phyloP scores from a whole-genome alignment of 768 basidiomycete species.

The Macrolepiota albuminosa region DNA sequence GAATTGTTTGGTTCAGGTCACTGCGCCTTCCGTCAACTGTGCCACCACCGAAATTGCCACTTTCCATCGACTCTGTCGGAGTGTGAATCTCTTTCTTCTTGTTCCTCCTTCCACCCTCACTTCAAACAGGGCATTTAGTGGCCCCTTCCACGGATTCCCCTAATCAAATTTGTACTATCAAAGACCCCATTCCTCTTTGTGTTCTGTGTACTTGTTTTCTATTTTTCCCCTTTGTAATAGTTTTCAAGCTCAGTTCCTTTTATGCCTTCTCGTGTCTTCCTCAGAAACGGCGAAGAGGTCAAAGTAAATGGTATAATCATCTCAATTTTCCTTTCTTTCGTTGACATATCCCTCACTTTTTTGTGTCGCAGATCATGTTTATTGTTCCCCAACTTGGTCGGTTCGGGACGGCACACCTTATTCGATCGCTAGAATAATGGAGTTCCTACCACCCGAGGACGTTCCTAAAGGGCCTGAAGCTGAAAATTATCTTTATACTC shows the following conservation, averaged over 20 bases:
- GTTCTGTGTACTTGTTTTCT: slow-evolving; percentile 18
- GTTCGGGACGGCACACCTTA: slow-evolving; percentile 93
- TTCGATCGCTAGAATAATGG: slow-evolving; percentile 94
- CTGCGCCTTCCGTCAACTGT: slow-evolving; percentile 14
- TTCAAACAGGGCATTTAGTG: slow-evolving; percentile 22
- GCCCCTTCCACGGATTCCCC: slow-evolving; percentile 17
- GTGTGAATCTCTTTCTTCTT: slow-evolving; percentile 36
- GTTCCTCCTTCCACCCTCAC: slow-evolving; percentile 33
- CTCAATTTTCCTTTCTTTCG: slow-evolving; percentile 14
- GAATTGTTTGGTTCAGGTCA: slow-evolving; percentile 9
- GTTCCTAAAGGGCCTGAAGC: slow-evolving; percentile 60
- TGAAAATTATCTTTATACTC: slow-evolving; percentile 66
- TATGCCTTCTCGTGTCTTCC: slow-evolving; percentile 50
- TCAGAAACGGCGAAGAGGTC: slow-evolving; percentile 81
- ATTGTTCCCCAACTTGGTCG: slow-evolving; percentile 91
- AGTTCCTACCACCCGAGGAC: slow-evolving; percentile 83
- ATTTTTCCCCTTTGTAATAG: slow-evolving; percentile 27
- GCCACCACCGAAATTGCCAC: slow-evolving; percentile 10
- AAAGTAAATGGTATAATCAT: slow-evolving; percentile 75
- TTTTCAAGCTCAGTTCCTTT: slow-evolving; percentile 27
- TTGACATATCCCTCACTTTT: slow-evolving; percentile 20
- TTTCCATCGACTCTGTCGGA: slow-evolving; percentile 28
- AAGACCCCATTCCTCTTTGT: slow-evolving; percentile 17
- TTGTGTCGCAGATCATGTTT: slow-evolving; percentile 82
- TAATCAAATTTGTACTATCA: slow-evolving; percentile 16